Base-by-base conservation (phyloP, 176 grass and related monocot genomes). In the Eragrostis curvula region DNA sequence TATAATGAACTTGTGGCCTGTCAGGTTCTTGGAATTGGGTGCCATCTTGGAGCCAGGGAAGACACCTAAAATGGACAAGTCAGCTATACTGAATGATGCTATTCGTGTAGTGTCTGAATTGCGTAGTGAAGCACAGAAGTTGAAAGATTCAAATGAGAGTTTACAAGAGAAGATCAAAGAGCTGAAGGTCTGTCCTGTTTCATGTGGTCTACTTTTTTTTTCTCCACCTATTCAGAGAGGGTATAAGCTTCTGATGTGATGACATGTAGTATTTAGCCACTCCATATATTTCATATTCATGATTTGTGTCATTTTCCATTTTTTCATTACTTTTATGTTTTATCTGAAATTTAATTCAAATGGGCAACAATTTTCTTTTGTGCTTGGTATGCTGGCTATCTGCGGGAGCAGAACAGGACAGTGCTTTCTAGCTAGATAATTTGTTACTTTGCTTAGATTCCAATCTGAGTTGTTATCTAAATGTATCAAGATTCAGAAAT, bases 151-250 rank as follows among this genome's bases (percentile, higher is more conserved):
- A 62, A 96, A 96, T 75, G 89, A 90, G 55, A 81, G 51, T 84
- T 87, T 99, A 7, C 90, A 99, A 87, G 97, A 96, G 79, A 99
- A 99, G 83, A 99, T 99, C 50, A 99, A 96, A 89, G 97, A 99
- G 72, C 65, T 99, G n/a, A 99, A 99, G 97, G 97, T 97, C 59
- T 79, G 57, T 66, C 66, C 47, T 23, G 20, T 76, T 85, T 28
- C 41, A 57, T 74, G 18, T 56, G 21, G 23, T 42, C 48, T 42
- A 68, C n/a, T n/a, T 42, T 67, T 40, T 68, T 39, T 61, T 12
- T 63, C 1, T 64, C 6, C 16, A 80, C 41, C 30, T 64, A 44
- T 88, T 82, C 23, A 23, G 24, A 76, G 39, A 27, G 57, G 65
- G 9, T 1, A 68, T 65, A 56, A 71, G 21, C 39, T 9, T 25